phyloP scores from a whole-genome alignment of 345 rosid genomes.

The Gossypium herbaceum region DNA sequence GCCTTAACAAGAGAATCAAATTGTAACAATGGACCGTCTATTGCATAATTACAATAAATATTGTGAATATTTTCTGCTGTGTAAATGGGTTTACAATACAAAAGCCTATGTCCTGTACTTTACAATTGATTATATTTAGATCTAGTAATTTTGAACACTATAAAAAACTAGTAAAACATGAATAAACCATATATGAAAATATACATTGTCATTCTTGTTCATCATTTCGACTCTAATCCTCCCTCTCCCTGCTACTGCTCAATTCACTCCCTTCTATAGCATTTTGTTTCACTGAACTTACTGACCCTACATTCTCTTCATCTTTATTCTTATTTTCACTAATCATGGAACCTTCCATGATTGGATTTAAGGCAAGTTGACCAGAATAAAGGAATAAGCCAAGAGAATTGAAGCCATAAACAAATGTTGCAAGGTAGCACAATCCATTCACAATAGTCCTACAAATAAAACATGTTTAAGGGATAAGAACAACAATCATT shows the following conservation, averaged over 20 bases:
- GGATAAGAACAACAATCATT: conserved; percentile 14
- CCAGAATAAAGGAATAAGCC: conserved; percentile 78
- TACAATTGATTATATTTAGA: not conserved
- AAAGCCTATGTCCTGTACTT: not conserved
- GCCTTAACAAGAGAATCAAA: too few relatives aligned
- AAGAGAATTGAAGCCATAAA: conserved; percentile 71
- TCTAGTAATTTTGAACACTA: not conserved
- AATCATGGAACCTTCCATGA: conserved; percentile 35
- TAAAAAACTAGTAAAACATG: too few relatives aligned
- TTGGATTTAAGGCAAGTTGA: conserved; percentile 60
- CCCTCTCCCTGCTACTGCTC: conserved; percentile 32
- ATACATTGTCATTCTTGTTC: conserved; percentile 11
- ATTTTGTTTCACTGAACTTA: conserved; percentile 30
- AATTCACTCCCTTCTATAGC: conserved; percentile 28
- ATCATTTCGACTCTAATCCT: conserved; percentile 45
- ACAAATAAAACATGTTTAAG: conserved; percentile 15
- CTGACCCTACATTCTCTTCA: conserved; percentile 18
- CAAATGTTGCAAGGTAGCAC: conserved; percentile 92
- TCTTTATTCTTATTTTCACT: conserved; percentile 25
- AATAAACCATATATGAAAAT: not conserved
- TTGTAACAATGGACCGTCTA: too few relatives aligned
- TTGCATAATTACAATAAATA: too few relatives aligned
- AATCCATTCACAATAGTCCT: conserved; percentile 86
- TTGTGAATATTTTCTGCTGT: not conserved
- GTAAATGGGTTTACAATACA: conserved; percentile 11